Base-by-base conservation (phyloP, 768 basidiomycete species). In the Naganishia friedmannii region DNA sequence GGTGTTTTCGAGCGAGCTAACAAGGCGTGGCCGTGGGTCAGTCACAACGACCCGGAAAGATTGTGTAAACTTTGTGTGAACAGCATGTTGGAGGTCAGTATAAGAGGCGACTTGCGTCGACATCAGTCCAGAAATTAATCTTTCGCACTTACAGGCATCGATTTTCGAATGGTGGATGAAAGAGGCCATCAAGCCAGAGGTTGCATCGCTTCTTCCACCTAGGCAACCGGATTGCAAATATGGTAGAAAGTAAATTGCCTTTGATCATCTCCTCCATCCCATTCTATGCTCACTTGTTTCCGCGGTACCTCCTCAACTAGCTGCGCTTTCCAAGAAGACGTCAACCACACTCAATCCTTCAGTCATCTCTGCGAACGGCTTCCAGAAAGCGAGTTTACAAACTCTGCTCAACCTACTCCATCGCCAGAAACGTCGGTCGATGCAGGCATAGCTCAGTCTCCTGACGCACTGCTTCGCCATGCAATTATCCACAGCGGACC, bases 131-230 rank as follows among this genome's bases (percentile, higher is more conserved):
- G 23, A 10, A 9, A 15, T 19, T 55, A 34, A 45, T 2, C 39
- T 3, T 21, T 42, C 31, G 37, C 48, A 26, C 2, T 17, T 21
- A 26, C 31, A 70, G 70, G 70, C 70, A 12, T 66, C 66, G 15
- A 46, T 71, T 9, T 67, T 58, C 48, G 70, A 71, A 53, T 71
- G 70, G 70, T 71, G 70, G 70, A 71, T 71, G 70, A 39, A 66
- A 48, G 56, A 71, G 32, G 31, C 34, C 21, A 28, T 32, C 8
- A 71, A 63, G 31, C 60, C 53, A 32, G 56, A 55, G 21, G 42
- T 68, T 10, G 58, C 53, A 32, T n/a, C 21, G 8, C 63, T 37
- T 4, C 57, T 71, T n/a, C 70, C 70, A 17, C 48, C 66, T 19
- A 39, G 66, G 67, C 51, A 67, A 55, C 31, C 23, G 34, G 57